Conservation (phyloP, 179 eudicot species). For the Vitellaria paradoxa region DNA sequence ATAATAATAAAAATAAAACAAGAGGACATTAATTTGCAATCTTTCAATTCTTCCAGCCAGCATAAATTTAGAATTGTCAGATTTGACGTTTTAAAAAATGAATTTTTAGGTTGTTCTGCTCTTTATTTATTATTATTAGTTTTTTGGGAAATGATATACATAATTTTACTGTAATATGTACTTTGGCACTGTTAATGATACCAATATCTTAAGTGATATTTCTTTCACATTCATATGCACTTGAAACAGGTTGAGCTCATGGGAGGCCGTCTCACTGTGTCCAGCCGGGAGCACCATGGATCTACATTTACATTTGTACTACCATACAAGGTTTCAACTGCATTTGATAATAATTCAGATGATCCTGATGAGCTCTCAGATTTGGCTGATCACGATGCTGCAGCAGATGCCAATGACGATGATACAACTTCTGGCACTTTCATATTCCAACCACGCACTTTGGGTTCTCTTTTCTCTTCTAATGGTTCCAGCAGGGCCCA, state of each 20-base stretch:
- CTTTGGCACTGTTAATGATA: not conserved
- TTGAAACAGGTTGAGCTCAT: conserved; percentile 77
- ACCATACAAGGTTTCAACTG: conserved; percentile 69
- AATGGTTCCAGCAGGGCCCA: conserved; percentile 41
- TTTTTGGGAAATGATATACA: too few relatives aligned
- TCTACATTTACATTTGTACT: conserved; percentile 87
- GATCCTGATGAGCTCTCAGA: conserved; percentile 71
- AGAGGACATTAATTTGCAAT: too few relatives aligned
- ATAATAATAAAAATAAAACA: too few relatives aligned
- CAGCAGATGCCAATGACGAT: conserved; percentile 39
- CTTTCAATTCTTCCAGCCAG: not conserved
- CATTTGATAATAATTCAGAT: conserved; percentile 47
- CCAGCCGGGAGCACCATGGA: conserved; percentile 67
- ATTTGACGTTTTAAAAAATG: not conserved
- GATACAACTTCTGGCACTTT: conserved; percentile 60
- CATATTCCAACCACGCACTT: conserved; percentile 61
- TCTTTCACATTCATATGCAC: not conserved
- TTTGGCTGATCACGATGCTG: conserved; percentile 33
- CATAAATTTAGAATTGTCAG: not conserved
- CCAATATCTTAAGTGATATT: too few relatives aligned
- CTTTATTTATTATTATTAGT: too few relatives aligned
- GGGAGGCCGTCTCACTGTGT: conserved; percentile 89
- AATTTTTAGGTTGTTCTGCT: too few relatives aligned
- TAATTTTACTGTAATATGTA: not conserved
- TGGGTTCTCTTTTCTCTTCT: conserved; percentile 54